Evolutionary conservation across 2,329 filamentous ascomycete genomes (phyloP).

Genomic region (Aspergillus sp.): DNA sequence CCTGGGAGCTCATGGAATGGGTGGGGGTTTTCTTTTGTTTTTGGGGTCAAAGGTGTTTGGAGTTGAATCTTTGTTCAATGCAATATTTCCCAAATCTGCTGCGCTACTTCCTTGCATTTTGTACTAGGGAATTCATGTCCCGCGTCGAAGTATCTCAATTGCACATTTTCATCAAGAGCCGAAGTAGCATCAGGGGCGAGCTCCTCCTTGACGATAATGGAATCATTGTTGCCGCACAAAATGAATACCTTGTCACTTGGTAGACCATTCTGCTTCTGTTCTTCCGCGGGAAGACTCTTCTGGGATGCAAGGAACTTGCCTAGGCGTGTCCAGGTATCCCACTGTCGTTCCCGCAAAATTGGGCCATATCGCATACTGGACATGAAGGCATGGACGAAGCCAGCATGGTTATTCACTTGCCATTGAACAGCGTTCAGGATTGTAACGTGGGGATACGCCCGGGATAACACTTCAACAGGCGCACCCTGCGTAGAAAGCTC

Average conservation of each 20-base stretch:
- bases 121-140: slow-evolving; percentile 69
- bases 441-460: slow-evolving; percentile 48
- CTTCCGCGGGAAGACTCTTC: slow-evolving; percentile 22
- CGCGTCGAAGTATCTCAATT: slow-evolving; percentile 54
- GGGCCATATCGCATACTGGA: slow-evolving; percentile 67
- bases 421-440: slow-evolving; percentile 62
- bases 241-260: slow-evolving; percentile 54
- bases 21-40: too few relatives aligned
- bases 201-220: slow-evolving; percentile 63
- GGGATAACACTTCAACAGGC: slow-evolving; percentile 48
- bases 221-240: slow-evolving; percentile 62
- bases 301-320: slow-evolving; percentile 45
- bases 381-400: slow-evolving; percentile 67
- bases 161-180: slow-evolving; percentile 56
- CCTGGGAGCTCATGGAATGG: not conserved
- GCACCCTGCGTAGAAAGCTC: slow-evolving; percentile 32
- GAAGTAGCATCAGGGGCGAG: slow-evolving; percentile 56
- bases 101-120: slow-evolving; percentile 54
- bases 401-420: slow-evolving; percentile 63
- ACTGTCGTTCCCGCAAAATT: slow-evolving; percentile 55
- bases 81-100: slow-evolving; percentile 41
- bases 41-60: too few relatives aligned
- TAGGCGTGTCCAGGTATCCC: slow-evolving; percentile 58
- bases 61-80: slow-evolving; percentile 5
- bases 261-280: slow-evolving; percentile 26